phyloP scores from a whole-genome alignment of 1,284 basidiomycete genomes.

The Ustilago tritici region DNA sequence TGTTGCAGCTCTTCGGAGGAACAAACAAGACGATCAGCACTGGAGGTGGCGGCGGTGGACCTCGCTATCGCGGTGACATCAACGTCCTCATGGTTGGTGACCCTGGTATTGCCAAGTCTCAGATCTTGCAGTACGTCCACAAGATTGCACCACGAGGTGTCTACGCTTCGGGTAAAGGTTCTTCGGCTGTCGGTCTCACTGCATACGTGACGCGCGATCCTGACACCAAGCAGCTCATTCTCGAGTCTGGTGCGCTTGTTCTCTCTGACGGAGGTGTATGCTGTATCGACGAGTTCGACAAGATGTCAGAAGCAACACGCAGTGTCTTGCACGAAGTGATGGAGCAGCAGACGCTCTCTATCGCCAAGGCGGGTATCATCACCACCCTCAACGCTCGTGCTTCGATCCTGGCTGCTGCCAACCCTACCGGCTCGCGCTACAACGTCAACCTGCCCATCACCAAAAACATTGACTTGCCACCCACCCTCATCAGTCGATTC shows the following conservation, averaged over 20 bases:
- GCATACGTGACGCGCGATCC: slow-evolving; percentile 98
- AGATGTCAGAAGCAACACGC: slow-evolving; percentile 96
- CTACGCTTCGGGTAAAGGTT: slow-evolving; percentile 86
- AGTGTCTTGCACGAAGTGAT: slow-evolving; percentile 99
- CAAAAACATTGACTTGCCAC: slow-evolving; percentile 80
- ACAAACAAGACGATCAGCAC: slow-evolving; percentile 94
- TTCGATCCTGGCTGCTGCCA: slow-evolving; percentile 95
- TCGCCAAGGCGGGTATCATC: slow-evolving; percentile 99
- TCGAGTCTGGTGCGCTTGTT: slow-evolving; percentile 96
- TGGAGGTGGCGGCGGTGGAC: slow-evolving; percentile 93
- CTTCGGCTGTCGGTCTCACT: slow-evolving; percentile 96
- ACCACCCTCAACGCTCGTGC: slow-evolving; percentile 97
- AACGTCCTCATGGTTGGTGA: slow-evolving; percentile 97
- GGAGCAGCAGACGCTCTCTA: slow-evolving; percentile 99
- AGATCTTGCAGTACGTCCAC: slow-evolving; percentile 91
- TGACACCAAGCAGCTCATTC: slow-evolving; percentile 95
- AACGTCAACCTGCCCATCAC: slow-evolving; percentile 85
- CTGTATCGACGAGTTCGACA: slow-evolving; percentile 99
- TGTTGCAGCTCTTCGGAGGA: slow-evolving; percentile 94
- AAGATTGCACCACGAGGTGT: slow-evolving; percentile 98
- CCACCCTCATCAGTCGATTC: slow-evolving; percentile 96
- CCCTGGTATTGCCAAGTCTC: slow-evolving; percentile 96
- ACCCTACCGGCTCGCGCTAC: slow-evolving; percentile 96
- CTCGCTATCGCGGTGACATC: slow-evolving; percentile 96
- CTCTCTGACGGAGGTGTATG: slow-evolving; percentile 97